phyloP scores from a whole-genome alignment of 1,284 basidiomycete genomes.

The Apiotrichum sp. region DNA sequence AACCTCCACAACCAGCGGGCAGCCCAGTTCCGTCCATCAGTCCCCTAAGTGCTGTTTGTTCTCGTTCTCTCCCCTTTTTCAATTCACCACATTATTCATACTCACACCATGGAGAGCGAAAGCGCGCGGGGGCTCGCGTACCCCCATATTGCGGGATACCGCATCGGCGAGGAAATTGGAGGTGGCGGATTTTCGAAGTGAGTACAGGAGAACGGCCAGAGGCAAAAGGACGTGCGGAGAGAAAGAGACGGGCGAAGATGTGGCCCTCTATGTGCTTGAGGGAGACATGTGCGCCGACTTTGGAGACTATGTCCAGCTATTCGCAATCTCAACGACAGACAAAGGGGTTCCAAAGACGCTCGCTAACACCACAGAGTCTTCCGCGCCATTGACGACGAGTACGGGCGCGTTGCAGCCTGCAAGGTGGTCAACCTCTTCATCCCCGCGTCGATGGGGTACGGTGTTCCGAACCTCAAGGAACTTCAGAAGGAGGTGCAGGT shows the following conservation, averaged over 20 bases:
- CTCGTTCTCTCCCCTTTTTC: too few species aligned
- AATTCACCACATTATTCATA: too few species aligned
- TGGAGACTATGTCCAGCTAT: too few species aligned
- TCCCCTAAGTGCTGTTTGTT: too few species aligned
- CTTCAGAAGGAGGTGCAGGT: constrained; percentile 91
- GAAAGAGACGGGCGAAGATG: too few species aligned
- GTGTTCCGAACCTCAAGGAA: constrained; percentile 57
- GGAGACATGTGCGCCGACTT: too few species aligned
- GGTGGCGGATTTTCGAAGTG: constrained; percentile 79
- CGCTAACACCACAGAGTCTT: constrained; percentile 58
- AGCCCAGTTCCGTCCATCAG: too few species aligned
- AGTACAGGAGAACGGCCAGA: constrained; percentile 20
- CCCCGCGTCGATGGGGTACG: constrained; percentile 26
- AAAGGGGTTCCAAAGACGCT: too few species aligned
- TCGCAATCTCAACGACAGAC: too few species aligned
- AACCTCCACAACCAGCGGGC: too few species aligned
- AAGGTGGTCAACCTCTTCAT: constrained; percentile 63
- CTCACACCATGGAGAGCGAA: not conserved
- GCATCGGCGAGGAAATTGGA: constrained; percentile 67
- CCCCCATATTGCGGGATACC: constrained; percentile 55
- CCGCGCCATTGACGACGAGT: constrained; percentile 63
- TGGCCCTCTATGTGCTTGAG: too few species aligned
- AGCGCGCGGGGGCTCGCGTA: constrained; percentile 16
- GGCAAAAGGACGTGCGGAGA: too few species aligned
- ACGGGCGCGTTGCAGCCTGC: constrained; percentile 65